A percentile compares a stretch with the other conserved stretches of the same genome.
These are phyloP conservation scores for Pichia terricola DNA, from an alignment of 1,139 yeast species.

Conservation along the genomic window DNA sequence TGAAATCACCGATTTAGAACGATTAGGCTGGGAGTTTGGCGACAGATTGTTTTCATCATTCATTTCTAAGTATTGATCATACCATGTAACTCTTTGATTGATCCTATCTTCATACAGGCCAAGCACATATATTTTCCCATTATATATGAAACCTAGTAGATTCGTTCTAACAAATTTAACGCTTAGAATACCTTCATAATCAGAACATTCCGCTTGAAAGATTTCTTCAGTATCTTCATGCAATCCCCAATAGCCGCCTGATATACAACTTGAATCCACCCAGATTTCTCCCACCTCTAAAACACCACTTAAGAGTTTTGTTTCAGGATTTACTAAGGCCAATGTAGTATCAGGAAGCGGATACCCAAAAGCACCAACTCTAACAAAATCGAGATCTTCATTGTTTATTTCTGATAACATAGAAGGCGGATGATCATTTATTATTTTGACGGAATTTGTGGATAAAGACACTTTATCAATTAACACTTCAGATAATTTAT, in stretches of 20 bases:
- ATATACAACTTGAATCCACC: conserved; percentile 84
- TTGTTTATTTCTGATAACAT: conserved; percentile 33
- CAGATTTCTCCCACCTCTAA: conserved; percentile 95
- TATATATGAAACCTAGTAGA: conserved; percentile 72
- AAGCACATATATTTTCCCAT: conserved; percentile 79
- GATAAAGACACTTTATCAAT: conserved; percentile 77
- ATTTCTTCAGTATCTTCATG: conserved; percentile 61
- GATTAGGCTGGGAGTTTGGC: neutral
- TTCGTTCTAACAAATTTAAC: conserved; percentile 87
- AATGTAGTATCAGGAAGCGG: conserved; percentile 91
- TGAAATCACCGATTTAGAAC: neutral
- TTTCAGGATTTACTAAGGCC: conserved; percentile 92
- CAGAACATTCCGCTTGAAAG: conserved; percentile 74
- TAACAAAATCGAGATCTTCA: conserved; percentile 35
- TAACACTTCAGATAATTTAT: conserved; percentile 54
- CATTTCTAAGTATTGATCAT: conserved; percentile 35
- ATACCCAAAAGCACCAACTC: conserved; percentile 88
- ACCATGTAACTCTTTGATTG: conserved; percentile 63
- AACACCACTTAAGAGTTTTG: conserved; percentile 51
- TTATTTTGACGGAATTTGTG: conserved; percentile 64
- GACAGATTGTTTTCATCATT: conserved; percentile 4
- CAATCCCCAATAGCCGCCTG: conserved; percentile 83
- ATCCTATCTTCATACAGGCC: conserved; percentile 91
- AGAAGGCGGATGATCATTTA: conserved; percentile 49
- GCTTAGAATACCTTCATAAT: conserved; percentile 57